Conservation (phyloP, 2,329 filamentous ascomycete species). For the Hymenotorrendiella dingleyae region DNA sequence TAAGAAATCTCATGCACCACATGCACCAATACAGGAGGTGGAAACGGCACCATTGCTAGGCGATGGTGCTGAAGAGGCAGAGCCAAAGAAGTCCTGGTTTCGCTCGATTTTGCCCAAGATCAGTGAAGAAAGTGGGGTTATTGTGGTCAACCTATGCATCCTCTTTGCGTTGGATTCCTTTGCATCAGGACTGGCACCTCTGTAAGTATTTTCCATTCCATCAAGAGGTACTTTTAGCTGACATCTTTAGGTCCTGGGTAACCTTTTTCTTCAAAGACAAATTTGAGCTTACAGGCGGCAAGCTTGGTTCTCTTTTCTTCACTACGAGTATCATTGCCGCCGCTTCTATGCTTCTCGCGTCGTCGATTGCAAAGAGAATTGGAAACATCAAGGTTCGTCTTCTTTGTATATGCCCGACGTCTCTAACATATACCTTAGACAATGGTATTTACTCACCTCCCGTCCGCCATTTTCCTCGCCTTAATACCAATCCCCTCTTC, state of each 20-base stretch:
- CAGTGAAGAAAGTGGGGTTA: slow-evolving; percentile 45
- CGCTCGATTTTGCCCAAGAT: slow-evolving; percentile 48
- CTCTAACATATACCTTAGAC: slow-evolving; percentile 39
- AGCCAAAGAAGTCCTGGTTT: slow-evolving; percentile 18
- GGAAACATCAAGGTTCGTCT: slow-evolving; percentile 55
- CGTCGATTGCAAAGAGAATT: slow-evolving; percentile 48
- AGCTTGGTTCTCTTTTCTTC: slow-evolving; percentile 50
- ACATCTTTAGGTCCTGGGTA: slow-evolving; percentile 49
- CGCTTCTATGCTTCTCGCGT: slow-evolving; percentile 45
- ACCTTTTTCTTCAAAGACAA: slow-evolving; percentile 49
- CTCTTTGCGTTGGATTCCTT: slow-evolving; percentile 65
- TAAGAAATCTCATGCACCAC: slow-evolving; percentile 22
- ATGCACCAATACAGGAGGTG: slow-evolving; percentile 23
- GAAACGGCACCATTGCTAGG: slow-evolving; percentile 27
- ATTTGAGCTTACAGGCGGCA: slow-evolving; percentile 42
- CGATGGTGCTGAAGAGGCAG: slow-evolving; percentile 15
- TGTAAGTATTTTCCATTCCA: slow-evolving; percentile 36
- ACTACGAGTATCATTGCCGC: slow-evolving; percentile 46
- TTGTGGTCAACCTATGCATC: slow-evolving; percentile 57
- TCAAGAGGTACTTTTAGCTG: slow-evolving; percentile 18
- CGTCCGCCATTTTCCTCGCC: slow-evolving; percentile 58
- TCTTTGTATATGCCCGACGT: slow-evolving; percentile 21
- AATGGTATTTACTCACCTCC: slow-evolving; percentile 71
- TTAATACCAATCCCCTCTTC: slow-evolving; percentile 54
- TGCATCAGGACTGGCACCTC: slow-evolving; percentile 62